These are phyloP conservation scores for Podospora anserina DNA, from an alignment of 495 filamentous ascomycete species.

Conservation along the genomic window DNA sequence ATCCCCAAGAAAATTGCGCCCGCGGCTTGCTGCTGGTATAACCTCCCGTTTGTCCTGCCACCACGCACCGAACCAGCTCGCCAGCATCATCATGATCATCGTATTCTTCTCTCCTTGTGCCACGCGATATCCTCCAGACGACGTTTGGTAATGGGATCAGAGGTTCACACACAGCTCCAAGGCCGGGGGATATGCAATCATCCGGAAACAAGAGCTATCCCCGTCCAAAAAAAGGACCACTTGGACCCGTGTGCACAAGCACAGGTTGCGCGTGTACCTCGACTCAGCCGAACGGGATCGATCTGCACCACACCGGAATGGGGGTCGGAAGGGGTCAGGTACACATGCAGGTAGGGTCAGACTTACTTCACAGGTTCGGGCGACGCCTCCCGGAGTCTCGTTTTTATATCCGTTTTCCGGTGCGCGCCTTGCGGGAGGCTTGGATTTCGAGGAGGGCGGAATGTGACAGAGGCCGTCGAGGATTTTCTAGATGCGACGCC, in stretches of 20 bases:
- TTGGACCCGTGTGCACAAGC: constrained; percentile 16
- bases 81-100: not conserved
- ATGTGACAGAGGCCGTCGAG: constrained; percentile 43
- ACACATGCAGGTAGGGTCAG: constrained; percentile 11
- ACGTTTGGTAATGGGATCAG: not conserved
- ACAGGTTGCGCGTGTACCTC: constrained; percentile 11
- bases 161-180: not conserved
- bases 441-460: constrained; percentile 40
- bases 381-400: constrained; percentile 44
- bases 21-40: constrained; percentile 1
- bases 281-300: constrained; percentile 14
- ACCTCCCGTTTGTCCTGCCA: not conserved
- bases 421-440: constrained; percentile 45
- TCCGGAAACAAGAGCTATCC: constrained; percentile 16
- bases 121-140: not conserved
- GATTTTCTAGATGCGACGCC: constrained; percentile 38
- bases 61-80: not conserved
- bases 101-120: not conserved
- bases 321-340: constrained; percentile 10
- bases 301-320: not conserved
- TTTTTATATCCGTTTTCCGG: constrained; percentile 39
- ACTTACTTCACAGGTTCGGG: constrained; percentile 48
- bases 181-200: constrained; percentile 6
- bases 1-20: constrained; percentile 7
- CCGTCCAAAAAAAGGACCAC: constrained; percentile 21